A percentile compares a stretch with the other conserved stretches of the same genome.
These are phyloP conservation scores for Candida quercuum DNA, from an alignment of 805 yeast species.

Conservation along the genomic window DNA sequence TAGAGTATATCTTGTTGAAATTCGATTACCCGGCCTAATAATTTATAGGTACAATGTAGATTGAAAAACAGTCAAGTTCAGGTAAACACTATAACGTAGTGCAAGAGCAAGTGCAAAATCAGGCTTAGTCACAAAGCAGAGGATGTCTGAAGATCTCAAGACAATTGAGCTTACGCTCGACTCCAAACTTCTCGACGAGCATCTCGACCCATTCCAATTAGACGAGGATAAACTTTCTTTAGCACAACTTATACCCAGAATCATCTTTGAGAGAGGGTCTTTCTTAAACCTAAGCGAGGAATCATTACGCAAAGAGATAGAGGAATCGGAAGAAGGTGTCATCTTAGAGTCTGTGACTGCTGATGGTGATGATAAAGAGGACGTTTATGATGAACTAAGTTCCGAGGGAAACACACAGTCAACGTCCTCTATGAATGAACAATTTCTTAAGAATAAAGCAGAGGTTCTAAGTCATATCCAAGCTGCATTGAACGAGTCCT, in stretches of 20 bases:
- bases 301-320: slow-evolving; percentile 38
- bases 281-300: slow-evolving; percentile 55
- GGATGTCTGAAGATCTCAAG: slow-evolving; percentile 1
- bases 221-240: slow-evolving; percentile 35
- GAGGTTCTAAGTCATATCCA: slow-evolving; percentile 49
- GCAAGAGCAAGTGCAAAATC: too few species aligned
- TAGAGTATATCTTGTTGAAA: too few species aligned
- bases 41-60: too few species aligned
- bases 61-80: too few species aligned
- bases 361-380: slow-evolving; percentile 8
- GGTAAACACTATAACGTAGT: too few species aligned
- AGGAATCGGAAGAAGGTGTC: slow-evolving; percentile 8
- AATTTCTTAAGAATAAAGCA: slow-evolving; percentile 44
- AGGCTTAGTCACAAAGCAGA: neutral
- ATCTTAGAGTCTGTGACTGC: slow-evolving; percentile 10
- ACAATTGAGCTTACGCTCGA: slow-evolving; percentile 17
- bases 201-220: slow-evolving; percentile 17
- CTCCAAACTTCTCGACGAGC: slow-evolving; percentile 20
- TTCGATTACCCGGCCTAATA: too few species aligned
- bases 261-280: slow-evolving; percentile 51
- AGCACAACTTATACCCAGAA: slow-evolving; percentile 52
- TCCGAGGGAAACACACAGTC: slow-evolving; percentile 15
- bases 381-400: slow-evolving; percentile 7
- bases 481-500: slow-evolving; percentile 81
- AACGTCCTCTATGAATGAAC: slow-evolving; percentile 23